phyloP scores from a whole-genome alignment of 2,329 filamentous ascomycete genomes.

The Chrysoporthe cubensis region DNA sequence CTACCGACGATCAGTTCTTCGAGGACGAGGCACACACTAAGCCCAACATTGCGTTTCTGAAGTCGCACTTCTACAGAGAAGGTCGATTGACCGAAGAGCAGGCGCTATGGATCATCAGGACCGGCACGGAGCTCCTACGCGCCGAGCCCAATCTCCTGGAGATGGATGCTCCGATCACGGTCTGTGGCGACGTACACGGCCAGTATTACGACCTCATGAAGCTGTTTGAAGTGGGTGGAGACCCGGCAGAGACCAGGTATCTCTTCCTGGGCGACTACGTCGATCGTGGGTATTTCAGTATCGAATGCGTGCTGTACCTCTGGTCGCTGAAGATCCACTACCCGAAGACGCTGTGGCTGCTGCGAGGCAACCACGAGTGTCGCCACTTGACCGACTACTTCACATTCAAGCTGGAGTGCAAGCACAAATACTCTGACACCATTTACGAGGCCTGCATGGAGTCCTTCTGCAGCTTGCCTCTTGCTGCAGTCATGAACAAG shows the following conservation, averaged over 20 bases:
- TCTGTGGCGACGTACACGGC: conserved; percentile 97
- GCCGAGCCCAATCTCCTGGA: conserved; percentile 94
- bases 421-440: conserved; percentile 97
- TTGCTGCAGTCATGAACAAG: conserved; percentile 99
- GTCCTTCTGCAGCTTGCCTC: conserved; percentile 89
- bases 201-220: conserved; percentile 99
- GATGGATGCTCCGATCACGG: conserved; percentile 99
- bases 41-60: conserved; percentile 91
- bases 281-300: conserved; percentile 97
- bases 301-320: conserved; percentile 97
- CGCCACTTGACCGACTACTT: conserved; percentile 99
- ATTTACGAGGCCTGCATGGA: conserved; percentile 99
- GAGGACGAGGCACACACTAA: conserved; percentile 83
- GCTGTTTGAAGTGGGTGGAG: conserved; percentile 96
- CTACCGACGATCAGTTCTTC: conserved; percentile 93
- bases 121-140: conserved; percentile 84
- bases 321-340: conserved; percentile 99
- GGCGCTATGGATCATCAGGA: conserved; percentile 90
- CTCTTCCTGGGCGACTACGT: conserved; percentile 98
- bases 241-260: conserved; percentile 94
- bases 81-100: conserved; percentile 96
- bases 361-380: conserved; percentile 98
- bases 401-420: conserved; percentile 99
- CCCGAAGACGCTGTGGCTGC: conserved; percentile 93
- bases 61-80: conserved; percentile 98